Conservation (phyloP, 2,329 filamentous ascomycete species). For the Chaetoscypha palmicola region DNA sequence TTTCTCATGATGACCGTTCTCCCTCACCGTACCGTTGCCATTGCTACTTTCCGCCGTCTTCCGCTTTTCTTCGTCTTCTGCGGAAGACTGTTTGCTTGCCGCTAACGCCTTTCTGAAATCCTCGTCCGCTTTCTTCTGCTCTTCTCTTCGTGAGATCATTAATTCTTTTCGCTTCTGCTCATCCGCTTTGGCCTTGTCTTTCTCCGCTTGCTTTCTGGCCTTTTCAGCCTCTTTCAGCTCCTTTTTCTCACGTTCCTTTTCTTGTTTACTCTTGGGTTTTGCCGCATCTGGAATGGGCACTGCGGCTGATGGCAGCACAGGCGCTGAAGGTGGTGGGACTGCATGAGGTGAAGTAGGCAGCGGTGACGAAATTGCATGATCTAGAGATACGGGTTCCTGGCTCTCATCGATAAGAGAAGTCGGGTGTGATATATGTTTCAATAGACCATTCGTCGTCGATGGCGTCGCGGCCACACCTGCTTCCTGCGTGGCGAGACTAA, state of each 20-base stretch:
- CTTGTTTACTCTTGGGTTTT: slow-evolving; percentile 46
- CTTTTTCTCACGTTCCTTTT: slow-evolving; percentile 62
- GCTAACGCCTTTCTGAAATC: slow-evolving; percentile 53
- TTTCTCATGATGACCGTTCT: slow-evolving; percentile 27
- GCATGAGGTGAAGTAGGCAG: slow-evolving; percentile 22
- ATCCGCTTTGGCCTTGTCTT: slow-evolving; percentile 37
- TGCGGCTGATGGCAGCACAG: slow-evolving; percentile 29
- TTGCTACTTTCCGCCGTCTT: slow-evolving; percentile 42
- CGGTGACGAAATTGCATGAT: slow-evolving; percentile 61
- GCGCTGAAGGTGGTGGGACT: slow-evolving; percentile 28
- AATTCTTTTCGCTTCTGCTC: slow-evolving; percentile 35
- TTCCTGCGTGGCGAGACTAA: slow-evolving; percentile 51
- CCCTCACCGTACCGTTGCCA: slow-evolving; percentile 14
- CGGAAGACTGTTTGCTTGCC: slow-evolving; percentile 46
- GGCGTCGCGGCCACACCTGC: slow-evolving; percentile 48
- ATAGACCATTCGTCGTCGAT: slow-evolving; percentile 41
- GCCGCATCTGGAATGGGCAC: slow-evolving; percentile 19
- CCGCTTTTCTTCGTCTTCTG: slow-evolving; percentile 49
- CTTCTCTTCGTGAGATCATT: slow-evolving; percentile 32
- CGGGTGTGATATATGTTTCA: slow-evolving; percentile 46
- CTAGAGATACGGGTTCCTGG: slow-evolving; percentile 50
- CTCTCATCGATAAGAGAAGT: slow-evolving; percentile 41
- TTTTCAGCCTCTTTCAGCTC: slow-evolving; percentile 50
- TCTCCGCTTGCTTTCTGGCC: slow-evolving; percentile 30
- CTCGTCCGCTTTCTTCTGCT: slow-evolving; percentile 41